Evolutionary conservation across 441 rosid genomes (phyloP).

Genomic region (Sinapis alba): DNA sequence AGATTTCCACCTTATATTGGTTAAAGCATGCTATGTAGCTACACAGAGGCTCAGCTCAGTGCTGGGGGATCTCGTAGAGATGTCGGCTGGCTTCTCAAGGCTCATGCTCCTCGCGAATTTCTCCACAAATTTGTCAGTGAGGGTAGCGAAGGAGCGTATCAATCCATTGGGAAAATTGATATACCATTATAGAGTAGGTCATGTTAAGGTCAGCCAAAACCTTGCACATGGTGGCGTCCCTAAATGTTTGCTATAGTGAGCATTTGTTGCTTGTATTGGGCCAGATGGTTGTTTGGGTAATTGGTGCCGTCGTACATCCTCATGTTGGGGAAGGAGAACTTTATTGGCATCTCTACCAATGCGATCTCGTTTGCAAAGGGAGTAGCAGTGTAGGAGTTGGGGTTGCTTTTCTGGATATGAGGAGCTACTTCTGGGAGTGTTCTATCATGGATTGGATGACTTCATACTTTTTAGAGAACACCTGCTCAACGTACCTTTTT

Average conservation of each 20-base stretch:
- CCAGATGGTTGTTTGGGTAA: not conserved
- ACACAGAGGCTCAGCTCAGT: not conserved
- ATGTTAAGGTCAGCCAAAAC: not conserved
- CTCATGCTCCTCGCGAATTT: not conserved
- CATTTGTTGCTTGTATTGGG: not conserved
- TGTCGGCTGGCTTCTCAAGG: not conserved
- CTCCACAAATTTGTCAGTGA: not conserved
- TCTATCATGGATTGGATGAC: no score
- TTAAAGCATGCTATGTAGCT: not conserved
- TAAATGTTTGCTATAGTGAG: not conserved
- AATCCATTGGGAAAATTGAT: not conserved
- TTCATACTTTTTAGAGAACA: no score
- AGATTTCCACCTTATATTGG: not conserved
- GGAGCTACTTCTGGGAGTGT: no score
- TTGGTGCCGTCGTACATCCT: no score
- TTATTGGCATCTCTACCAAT: no score
- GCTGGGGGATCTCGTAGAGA: not conserved
- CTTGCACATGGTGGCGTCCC: not conserved
- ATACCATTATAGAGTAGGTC: not conserved
- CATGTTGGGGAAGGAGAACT: no score
- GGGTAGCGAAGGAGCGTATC: not conserved
- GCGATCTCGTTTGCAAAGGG: no score
- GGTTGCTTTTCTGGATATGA: no score
- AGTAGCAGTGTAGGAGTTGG: no score
- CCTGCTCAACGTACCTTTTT: no score